phyloP scores from a whole-genome alignment of 192 early-diverging fungal genomes.

The Linnemannia elongata region DNA sequence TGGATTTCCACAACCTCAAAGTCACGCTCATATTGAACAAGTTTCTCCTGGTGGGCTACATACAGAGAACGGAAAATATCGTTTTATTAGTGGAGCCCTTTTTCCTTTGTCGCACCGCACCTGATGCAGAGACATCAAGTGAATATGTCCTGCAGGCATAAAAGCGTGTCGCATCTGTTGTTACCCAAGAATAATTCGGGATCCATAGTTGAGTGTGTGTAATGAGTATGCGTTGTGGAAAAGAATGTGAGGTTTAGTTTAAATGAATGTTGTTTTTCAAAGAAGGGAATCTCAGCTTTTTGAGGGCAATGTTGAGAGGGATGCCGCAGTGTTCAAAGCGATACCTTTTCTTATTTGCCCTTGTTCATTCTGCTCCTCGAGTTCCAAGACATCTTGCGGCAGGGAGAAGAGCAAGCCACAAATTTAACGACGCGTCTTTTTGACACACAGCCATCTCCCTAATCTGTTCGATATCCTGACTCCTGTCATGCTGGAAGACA shows the following conservation, averaged over 20 bases:
- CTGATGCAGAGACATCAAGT: neutral
- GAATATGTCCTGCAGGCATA: neutral
- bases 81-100: too few relatives aligned
- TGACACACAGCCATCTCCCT: too few relatives aligned
- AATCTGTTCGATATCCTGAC: too few relatives aligned
- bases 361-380: neutral
- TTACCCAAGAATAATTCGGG: conserved; percentile 53
- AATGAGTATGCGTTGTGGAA: neutral
- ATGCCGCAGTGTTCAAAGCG: conserved; percentile 25
- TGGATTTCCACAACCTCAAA: conserved; percentile 63
- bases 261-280: neutral
- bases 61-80: neutral
- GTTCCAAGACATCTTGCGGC: neutral
- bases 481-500: too few relatives aligned
- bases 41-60: conserved; percentile 64
- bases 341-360: too few relatives aligned
- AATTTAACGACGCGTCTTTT: neutral
- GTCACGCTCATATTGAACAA: conserved; percentile 68
- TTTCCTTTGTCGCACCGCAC: neutral
- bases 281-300: neutral
- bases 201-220: conserved; percentile 17
- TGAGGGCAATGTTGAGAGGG: neutral
- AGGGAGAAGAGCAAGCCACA: neutral
- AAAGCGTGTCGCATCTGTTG: neutral
- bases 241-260: neutral